Percentiles rank a stretch among this genome's conserved stretches.
Conservation (phyloP, 805 yeast species). For the Nakazawaea populi region DNA sequence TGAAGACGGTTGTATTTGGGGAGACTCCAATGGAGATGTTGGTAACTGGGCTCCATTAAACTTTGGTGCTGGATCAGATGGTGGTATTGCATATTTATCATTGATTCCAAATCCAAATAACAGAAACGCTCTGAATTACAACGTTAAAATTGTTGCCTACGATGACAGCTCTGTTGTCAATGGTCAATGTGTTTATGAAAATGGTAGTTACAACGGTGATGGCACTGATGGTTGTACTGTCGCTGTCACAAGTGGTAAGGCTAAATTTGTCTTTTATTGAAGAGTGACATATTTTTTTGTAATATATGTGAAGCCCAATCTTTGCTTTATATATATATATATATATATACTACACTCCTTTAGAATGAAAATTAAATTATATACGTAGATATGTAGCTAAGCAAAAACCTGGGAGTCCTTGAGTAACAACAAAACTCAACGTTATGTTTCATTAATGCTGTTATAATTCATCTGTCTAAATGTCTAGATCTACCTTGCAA, state of each 20-base stretch:
- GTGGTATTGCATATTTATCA: slow-evolving; percentile 59
- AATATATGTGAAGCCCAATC: no score
- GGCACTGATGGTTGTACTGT: slow-evolving; percentile 91
- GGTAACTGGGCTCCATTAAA: slow-evolving; percentile 83
- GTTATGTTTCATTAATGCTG: no score
- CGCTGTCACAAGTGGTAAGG: slow-evolving; percentile 78
- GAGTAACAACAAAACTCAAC: no score
- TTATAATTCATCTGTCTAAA: no score
- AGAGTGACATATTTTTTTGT: no score
- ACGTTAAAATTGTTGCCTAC: slow-evolving; percentile 73
- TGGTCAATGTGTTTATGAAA: slow-evolving; percentile 76
- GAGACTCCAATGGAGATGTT: slow-evolving; percentile 46
- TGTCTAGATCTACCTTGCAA: no score
- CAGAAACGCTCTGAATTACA: slow-evolving; percentile 50
- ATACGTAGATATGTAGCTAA: no score
- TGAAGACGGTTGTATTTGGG: slow-evolving; percentile 72
- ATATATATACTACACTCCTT: no score
- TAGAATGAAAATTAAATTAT: no score
- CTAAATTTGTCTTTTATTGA: slow-evolving; percentile 70
- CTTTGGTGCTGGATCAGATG: slow-evolving; percentile 67
- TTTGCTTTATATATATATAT: no score
- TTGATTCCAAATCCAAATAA: slow-evolving; percentile 79
- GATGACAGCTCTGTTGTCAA: slow-evolving; percentile 52
- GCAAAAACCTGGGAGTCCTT: no score
- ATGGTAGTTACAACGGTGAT: slow-evolving; percentile 66